A percentile compares a stretch with the other conserved stretches of the same genome.
phyloP scores from a whole-genome alignment of 176 grass and related monocot genomes.

The Stipa capillata region DNA sequence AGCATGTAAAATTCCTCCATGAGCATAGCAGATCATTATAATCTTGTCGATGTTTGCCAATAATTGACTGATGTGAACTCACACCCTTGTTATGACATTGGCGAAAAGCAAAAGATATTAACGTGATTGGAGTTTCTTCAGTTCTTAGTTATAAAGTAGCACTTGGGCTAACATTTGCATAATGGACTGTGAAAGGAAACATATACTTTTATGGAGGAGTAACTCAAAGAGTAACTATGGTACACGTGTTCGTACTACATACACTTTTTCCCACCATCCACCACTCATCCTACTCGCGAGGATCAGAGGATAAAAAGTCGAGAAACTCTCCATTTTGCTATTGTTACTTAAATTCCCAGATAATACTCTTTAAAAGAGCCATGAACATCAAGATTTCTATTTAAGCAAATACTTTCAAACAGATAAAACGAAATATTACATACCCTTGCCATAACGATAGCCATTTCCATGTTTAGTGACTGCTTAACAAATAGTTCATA shows the following conservation, averaged over 20 bases:
- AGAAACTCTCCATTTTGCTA: no score
- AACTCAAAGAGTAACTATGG: neutral
- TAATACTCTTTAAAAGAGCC: neutral
- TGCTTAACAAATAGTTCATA: conserved; percentile 99
- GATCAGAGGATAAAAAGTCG: no score
- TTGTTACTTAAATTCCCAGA: neutral
- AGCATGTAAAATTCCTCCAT: neutral
- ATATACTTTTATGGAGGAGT: neutral
- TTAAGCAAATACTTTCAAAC: neutral
- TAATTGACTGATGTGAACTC: neutral
- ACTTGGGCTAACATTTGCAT: neutral
- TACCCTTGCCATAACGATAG: conserved; percentile 98
- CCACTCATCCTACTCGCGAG: neutral
- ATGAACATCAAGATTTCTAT: neutral
- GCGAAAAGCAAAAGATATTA: neutral
- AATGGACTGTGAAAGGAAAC: neutral
- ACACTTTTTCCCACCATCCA: neutral
- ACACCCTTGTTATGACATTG: neutral
- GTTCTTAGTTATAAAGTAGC: neutral
- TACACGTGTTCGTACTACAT: neutral
- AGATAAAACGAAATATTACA: conserved; percentile 5
- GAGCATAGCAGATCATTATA: neutral
- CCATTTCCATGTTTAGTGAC: conserved; percentile 99
- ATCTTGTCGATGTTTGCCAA: neutral
- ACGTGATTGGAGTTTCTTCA: neutral